Evolutionary conservation across 2,329 filamentous ascomycete genomes (phyloP), one percentile per base, ranked within the genome.

Genomic region (Fusarium subglutinans): DNA sequence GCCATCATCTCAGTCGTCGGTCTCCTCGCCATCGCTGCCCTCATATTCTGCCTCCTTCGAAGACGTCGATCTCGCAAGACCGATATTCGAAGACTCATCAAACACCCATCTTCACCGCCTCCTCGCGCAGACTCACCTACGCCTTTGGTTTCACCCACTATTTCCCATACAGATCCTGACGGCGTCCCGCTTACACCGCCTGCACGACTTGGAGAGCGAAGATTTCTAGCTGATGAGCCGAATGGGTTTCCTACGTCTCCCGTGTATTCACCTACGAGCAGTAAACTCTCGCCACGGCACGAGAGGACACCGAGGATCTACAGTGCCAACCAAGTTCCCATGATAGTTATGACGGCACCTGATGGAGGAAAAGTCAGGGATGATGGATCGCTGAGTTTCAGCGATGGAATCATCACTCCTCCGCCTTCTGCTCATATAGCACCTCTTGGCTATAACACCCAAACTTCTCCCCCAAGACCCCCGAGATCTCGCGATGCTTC

Each of bases 141-240:
- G 20, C 84, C 84, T 6, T 78, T 87, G 1, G 83, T 85, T 48
- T 83, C 85, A 2, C 81, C 85, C 0, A 77, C 80, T 2, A 65
- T 77, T 13, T 82, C 82, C 1, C 73, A 75, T 28, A 41, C 70
- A 5, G 76, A 72, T 18, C 43, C 64, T 13, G 75, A 78, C 15
- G 66, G 68, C 5, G 60, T 70, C 5, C 81, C 81, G 0, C 73
- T 86, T 30, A 86, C 84, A 1, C 86, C 87, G 2, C 87, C 87
- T 1, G 83, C 84, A 5, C 83, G 86, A 24, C 82, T 89, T 5
- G 82, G 84, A 58, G 86, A 88, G 57, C 83, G 87, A 11, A 84
- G 79, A 41, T 81, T 86, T 54, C 82, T 64, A 10, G 41, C 50
- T 7, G 57, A 73, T 37, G 43, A 63, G 41, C 76, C 57, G 57